Evolutionary conservation across 164 flowering plant species (phyloP).

Genomic region (Cinnamomum chago): DNA sequence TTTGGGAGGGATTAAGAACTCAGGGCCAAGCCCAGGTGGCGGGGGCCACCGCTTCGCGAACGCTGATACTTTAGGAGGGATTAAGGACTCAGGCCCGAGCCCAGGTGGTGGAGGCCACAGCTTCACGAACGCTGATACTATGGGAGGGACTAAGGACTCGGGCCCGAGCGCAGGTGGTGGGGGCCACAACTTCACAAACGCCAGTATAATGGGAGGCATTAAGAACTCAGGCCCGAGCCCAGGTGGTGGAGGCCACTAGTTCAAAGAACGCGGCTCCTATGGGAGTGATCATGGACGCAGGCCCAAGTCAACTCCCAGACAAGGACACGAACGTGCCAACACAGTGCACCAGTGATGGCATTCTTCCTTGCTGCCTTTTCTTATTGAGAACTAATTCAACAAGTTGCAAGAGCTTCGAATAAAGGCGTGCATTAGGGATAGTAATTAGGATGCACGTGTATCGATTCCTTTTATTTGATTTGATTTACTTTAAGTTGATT

Average conservation of each 20-base stretch:
- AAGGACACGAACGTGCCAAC: not conserved
- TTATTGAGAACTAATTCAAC: not conserved
- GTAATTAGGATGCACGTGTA: not conserved
- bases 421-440: not conserved
- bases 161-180: not conserved
- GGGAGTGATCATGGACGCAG: not conserved
- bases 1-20: not conserved
- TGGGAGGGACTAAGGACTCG: not conserved
- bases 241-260: too few relatives aligned
- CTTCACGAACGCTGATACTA: not conserved
- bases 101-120: not conserved
- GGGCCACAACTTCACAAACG: too few relatives aligned
- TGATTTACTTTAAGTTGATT: too few relatives aligned
- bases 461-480: not conserved
- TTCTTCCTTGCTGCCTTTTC: not conserved
- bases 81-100: not conserved
- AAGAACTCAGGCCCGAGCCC: too few relatives aligned
- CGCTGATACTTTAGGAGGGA: not conserved
- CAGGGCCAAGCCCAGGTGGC: not conserved
- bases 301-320: not conserved
- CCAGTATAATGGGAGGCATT: too few relatives aligned
- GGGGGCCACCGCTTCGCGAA: not conserved
- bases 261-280: not conserved
- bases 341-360: not conserved
- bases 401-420: not conserved